These are phyloP conservation scores for Serendipita sp. DNA, from an alignment of 768 basidiomycete species.

Conservation along the genomic window DNA sequence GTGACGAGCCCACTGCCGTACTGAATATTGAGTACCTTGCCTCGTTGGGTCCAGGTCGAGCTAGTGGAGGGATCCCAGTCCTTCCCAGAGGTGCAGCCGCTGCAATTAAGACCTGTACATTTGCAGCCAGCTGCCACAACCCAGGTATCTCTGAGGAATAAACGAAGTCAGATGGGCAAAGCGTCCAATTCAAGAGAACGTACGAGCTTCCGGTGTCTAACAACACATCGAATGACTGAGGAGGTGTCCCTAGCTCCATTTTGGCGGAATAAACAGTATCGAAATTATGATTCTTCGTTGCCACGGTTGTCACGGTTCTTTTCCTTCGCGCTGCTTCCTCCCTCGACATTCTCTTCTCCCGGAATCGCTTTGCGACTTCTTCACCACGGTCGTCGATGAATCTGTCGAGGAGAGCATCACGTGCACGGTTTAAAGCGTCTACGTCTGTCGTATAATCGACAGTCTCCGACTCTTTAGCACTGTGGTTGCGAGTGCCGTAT, in stretches of 20 bases:
- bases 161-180: background rate
- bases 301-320: background rate
- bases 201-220: conserved; percentile 2
- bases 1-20: conserved; percentile 10
- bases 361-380: background rate
- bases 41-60: background rate
- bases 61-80: background rate
- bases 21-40: background rate
- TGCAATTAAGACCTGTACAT: background rate
- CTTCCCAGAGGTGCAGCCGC: background rate
- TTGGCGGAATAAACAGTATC: background rate
- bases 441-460: background rate
- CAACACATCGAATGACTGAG: background rate
- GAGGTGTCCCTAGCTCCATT: background rate
- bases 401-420: conserved; percentile 2
- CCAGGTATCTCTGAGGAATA: background rate
- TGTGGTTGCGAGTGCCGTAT: background rate
- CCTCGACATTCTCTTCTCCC: background rate
- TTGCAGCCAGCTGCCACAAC: background rate
- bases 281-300: background rate
- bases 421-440: background rate
- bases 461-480: background rate
- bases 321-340: background rate
- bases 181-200: background rate
- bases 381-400: background rate